phyloP scores from a whole-genome alignment of 345 rosid species.

The Iberis pinnata region DNA sequence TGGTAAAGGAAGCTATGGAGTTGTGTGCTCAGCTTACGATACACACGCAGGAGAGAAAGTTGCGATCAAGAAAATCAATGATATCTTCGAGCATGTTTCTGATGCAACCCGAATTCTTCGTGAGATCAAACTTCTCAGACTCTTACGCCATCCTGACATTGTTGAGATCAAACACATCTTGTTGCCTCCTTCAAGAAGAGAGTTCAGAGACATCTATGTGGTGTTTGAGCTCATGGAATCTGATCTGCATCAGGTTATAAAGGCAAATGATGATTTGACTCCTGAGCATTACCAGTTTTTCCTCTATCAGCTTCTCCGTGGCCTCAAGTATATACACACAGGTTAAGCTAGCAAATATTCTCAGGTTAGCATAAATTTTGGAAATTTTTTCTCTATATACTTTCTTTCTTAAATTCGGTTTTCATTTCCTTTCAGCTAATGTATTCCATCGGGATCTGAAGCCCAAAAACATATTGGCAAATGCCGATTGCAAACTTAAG shows the following conservation, averaged over 20 bases:
- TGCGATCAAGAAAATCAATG: slow-evolving; percentile 85
- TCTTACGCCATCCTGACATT: slow-evolving; percentile 83
- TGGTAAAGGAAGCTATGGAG: slow-evolving; percentile 94
- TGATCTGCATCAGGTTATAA: slow-evolving; percentile 87
- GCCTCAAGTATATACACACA: slow-evolving; percentile 91
- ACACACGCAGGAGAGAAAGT: slow-evolving; percentile 77
- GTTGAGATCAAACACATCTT: slow-evolving; percentile 91
- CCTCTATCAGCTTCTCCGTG: slow-evolving; percentile 91
- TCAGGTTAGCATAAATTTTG: not conserved
- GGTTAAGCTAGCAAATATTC: slow-evolving; percentile 34
- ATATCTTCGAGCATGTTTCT: slow-evolving; percentile 85
- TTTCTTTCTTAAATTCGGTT: not conserved
- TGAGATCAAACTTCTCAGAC: slow-evolving; percentile 82
- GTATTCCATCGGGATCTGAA: slow-evolving; percentile 91
- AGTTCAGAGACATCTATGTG: slow-evolving; percentile 78
- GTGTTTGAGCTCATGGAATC: slow-evolving; percentile 93
- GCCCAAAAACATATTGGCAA: slow-evolving; percentile 89
- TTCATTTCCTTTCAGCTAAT: slow-evolving; percentile 46
- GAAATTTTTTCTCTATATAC: too few species aligned
- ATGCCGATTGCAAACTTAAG: slow-evolving; percentile 95
- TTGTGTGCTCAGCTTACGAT: slow-evolving; percentile 82
- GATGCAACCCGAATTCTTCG: slow-evolving; percentile 92
- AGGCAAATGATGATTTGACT: slow-evolving; percentile 88
- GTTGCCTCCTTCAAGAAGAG: slow-evolving; percentile 84
- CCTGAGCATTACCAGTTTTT: slow-evolving; percentile 90